These are phyloP conservation scores for Kodamaea nitidulidarum DNA, from an alignment of 805 yeast species.

Conservation along the genomic window DNA sequence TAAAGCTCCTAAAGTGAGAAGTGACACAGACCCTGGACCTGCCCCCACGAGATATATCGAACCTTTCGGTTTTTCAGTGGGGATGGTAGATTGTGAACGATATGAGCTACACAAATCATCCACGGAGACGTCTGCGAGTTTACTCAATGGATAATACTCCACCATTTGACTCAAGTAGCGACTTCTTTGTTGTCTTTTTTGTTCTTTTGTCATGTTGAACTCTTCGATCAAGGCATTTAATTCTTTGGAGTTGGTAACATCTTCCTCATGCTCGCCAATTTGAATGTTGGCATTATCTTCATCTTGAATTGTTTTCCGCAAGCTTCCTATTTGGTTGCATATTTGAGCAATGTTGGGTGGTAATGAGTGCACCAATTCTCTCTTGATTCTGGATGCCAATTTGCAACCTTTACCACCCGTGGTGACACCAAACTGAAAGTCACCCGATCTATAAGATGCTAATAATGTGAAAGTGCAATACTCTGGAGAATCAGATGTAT, in stretches of 20 bases:
- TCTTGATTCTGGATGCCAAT: conserved; percentile 70
- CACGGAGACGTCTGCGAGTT: conserved; percentile 56
- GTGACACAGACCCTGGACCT: conserved; percentile 86
- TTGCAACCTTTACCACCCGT: conserved; percentile 90
- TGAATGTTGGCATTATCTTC: conserved; percentile 44
- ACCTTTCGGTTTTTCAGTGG: conserved; percentile 38
- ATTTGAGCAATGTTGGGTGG: conserved; percentile 70
- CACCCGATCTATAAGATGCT: conserved; percentile 67
- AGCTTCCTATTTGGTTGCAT: conserved; percentile 63
- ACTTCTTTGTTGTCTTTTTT: conserved; percentile 54
- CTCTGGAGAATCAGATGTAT: conserved; percentile 69
- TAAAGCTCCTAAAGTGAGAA: conserved; percentile 81
- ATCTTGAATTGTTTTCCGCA: conserved; percentile 52
- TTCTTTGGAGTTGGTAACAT: conserved; percentile 54
- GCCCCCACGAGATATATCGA: conserved; percentile 82
- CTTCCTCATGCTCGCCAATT: conserved; percentile 63
- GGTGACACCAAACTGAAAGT: conserved; percentile 75
- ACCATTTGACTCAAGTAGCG: conserved; percentile 88
- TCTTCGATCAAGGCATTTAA: conserved; percentile 63
- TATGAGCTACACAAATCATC: conserved; percentile 52
- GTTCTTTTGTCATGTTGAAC: conserved; percentile 49
- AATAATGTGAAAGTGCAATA: conserved; percentile 72
- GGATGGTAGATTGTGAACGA: conserved; percentile 14
- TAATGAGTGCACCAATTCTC: conserved; percentile 62
- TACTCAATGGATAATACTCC: conserved; percentile 78